Percentiles rank a stretch among this genome's conserved stretches.
These are phyloP conservation scores for Phytophthora agathidicida DNA, from an alignment of 352 stramenopile species.

Conservation along the genomic window DNA sequence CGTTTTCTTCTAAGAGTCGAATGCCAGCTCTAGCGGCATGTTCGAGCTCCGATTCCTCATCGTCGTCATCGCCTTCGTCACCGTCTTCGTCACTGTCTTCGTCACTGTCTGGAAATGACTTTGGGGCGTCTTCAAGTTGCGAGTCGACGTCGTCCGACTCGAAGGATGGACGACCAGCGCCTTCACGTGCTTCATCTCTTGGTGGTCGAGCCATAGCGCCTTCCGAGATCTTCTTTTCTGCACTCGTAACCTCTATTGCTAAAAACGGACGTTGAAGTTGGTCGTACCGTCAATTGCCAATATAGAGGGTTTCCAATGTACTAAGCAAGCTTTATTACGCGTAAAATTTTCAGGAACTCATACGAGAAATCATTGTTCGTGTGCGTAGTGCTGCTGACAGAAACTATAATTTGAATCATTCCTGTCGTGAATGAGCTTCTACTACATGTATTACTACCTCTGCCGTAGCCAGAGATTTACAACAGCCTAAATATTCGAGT, in stretches of 20 bases:
- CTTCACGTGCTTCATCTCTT: conserved; percentile 1
- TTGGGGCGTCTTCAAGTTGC: conserved; percentile 21
- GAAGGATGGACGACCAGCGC: background rate
- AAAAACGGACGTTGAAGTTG: conserved; percentile 28
- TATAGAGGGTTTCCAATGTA: no score
- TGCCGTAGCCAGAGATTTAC: background rate
- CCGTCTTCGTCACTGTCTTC: conserved; percentile 27
- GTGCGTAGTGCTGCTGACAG: no score
- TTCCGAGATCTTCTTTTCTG: conserved; percentile 6
- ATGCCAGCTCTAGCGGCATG: conserved; percentile 71
- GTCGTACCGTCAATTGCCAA: conserved; percentile 11
- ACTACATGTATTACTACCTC: no score
- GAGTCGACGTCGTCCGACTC: conserved; percentile 8
- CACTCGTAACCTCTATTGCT: no score
- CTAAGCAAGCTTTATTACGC: no score
- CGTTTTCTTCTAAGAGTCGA: conserved; percentile 73
- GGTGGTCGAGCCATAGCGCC: conserved; percentile 8
- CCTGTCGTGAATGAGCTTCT: no score
- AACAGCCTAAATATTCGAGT: background rate
- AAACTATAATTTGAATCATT: no score
- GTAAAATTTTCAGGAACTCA: no score
- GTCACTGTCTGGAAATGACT: conserved; percentile 19
- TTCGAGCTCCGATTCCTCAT: conserved; percentile 54
- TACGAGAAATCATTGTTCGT: no score
- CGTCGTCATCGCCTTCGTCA: conserved; percentile 35